Conservation (phyloP, 1,284 basidiomycete genomes). For the Coriolopsis trogii region DNA sequence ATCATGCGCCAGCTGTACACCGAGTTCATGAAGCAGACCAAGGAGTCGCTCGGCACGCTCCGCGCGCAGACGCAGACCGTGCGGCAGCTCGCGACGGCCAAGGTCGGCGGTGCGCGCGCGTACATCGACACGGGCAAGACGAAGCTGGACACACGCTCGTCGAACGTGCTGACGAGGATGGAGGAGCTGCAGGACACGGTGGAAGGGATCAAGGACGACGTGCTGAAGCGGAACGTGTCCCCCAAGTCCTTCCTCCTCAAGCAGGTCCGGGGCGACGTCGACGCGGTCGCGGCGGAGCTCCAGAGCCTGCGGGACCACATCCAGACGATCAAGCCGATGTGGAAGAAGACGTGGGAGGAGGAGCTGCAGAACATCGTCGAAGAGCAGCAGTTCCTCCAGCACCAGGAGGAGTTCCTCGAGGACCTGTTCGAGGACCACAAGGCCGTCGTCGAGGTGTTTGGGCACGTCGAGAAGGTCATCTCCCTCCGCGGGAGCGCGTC, state of each 20-base stretch:
- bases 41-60: slow-evolving; percentile 78
- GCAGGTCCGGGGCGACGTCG: slow-evolving; percentile 76
- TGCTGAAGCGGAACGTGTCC: slow-evolving; percentile 86
- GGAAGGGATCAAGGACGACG: slow-evolving; percentile 90
- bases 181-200: slow-evolving; percentile 95
- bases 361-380: slow-evolving; percentile 97
- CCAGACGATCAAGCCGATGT: slow-evolving; percentile 90
- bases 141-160: slow-evolving; percentile 86
- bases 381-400: slow-evolving; percentile 92
- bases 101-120: slow-evolving; percentile 85
- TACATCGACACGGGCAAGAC: slow-evolving; percentile 92
- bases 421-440: slow-evolving; percentile 93
- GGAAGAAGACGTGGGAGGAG: slow-evolving; percentile 98
- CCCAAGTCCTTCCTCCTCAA: slow-evolving; percentile 80
- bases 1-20: slow-evolving; percentile 93
- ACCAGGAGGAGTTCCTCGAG: slow-evolving; percentile 88
- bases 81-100: slow-evolving; percentile 80
- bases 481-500: slow-evolving; percentile 65
- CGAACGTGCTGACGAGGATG: slow-evolving; percentile 89
- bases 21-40: slow-evolving; percentile 91
- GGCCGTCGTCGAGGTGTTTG: slow-evolving; percentile 82
- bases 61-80: slow-evolving; percentile 86
- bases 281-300: slow-evolving; percentile 71
- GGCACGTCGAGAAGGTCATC: slow-evolving; percentile 88
- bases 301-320: slow-evolving; percentile 85